Evolutionary conservation across 352 stramenopile species (phyloP).

Genomic region (Pythium monospermum): DNA sequence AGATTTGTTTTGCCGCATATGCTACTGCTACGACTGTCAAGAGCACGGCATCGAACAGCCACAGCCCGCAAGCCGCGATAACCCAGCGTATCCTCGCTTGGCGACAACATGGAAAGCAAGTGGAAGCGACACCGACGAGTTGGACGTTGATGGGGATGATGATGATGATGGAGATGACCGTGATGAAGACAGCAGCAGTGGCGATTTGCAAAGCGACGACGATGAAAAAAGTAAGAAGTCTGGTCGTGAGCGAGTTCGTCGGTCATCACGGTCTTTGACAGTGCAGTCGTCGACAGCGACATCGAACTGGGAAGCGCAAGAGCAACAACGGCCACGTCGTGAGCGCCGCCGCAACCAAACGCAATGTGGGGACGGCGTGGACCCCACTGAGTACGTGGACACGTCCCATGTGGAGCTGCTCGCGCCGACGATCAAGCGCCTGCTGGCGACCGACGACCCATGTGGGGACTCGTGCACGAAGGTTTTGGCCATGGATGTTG

Average conservation of each 20-base stretch:
- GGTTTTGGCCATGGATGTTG: too few species aligned
- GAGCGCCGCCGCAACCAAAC: neutral
- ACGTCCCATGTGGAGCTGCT: neutral
- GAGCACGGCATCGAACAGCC: constrained; percentile 34
- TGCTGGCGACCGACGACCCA: neutral
- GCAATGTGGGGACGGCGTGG: neutral
- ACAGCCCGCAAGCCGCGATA: constrained; percentile 6
- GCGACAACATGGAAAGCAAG: neutral
- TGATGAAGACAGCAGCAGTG: neutral
- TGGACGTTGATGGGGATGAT: constrained; percentile 1
- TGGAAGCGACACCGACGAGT: too few species aligned
- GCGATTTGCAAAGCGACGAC: too few species aligned
- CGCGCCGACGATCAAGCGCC: neutral
- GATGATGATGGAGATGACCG: neutral
- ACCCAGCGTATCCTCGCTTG: constrained; percentile 6
- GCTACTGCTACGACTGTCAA: constrained; percentile 65
- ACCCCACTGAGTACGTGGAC: neutral
- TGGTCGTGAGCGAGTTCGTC: too few species aligned
- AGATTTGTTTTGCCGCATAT: constrained; percentile 51
- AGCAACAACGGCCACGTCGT: neutral
- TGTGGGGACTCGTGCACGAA: neutral
- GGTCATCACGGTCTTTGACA: neutral
- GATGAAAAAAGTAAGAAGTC: too few species aligned
- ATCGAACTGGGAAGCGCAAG: constrained; percentile 1
- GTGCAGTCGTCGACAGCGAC: neutral